These are phyloP conservation scores for Kodamaea leandrae DNA, from an alignment of 805 yeast genomes.

Conservation along the genomic window DNA sequence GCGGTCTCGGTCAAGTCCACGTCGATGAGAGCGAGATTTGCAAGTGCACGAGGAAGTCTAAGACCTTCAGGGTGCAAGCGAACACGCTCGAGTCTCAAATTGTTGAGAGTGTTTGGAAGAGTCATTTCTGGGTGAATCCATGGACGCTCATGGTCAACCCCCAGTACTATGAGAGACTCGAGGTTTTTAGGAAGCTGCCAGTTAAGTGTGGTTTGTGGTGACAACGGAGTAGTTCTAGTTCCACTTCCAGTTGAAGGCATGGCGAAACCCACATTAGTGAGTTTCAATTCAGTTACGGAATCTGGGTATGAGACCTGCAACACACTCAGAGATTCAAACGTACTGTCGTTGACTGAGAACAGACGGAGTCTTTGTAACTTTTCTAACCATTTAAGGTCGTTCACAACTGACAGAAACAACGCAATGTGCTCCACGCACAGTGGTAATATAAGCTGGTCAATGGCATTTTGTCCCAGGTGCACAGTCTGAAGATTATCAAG, in stretches of 20 bases:
- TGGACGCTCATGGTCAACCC: constrained; percentile 3
- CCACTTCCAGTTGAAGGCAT: not conserved
- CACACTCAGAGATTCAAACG: constrained; percentile 4
- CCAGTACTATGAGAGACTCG: not conserved
- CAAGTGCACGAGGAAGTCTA: not conserved
- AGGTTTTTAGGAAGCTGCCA: constrained; percentile 4
- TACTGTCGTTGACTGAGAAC: constrained; percentile 2
- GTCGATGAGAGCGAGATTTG: not conserved
- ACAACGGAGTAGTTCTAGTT: not conserved
- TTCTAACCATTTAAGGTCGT: not conserved
- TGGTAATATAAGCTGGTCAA: constrained; percentile 3
- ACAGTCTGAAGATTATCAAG: constrained; percentile 1
- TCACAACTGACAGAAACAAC: not conserved
- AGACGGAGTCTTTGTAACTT: constrained; percentile 1
- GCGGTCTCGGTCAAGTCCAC: not conserved
- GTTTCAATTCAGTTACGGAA: not conserved
- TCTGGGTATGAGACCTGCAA: constrained; percentile 4
- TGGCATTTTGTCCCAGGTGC: constrained; percentile 3
- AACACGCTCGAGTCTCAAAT: constrained; percentile 1
- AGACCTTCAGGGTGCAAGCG: constrained; percentile 2
- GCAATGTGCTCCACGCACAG: not conserved
- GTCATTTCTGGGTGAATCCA: constrained; percentile 3
- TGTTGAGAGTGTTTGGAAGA: constrained; percentile 1
- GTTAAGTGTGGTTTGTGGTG: constrained; percentile 3
- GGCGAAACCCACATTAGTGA: constrained; percentile 5